Percentiles rank a stretch among this genome's conserved stretches.
These are phyloP conservation scores for Citrus inodora DNA, from an alignment of 345 rosid genomes.

Conservation along the genomic window DNA sequence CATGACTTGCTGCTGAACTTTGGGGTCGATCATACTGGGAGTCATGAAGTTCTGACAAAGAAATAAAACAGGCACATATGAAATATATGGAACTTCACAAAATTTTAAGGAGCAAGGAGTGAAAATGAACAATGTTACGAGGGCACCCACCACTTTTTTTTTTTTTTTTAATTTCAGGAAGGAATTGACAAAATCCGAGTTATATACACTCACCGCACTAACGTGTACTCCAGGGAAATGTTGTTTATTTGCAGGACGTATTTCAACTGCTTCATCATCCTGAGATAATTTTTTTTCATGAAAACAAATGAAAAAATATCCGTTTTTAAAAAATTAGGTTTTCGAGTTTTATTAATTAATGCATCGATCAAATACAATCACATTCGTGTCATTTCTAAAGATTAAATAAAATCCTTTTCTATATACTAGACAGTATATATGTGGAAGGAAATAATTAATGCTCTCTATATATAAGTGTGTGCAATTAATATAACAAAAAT, in stretches of 20 bases:
- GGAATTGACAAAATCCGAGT: background rate
- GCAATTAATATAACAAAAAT: too few species aligned
- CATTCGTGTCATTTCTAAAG: too few species aligned
- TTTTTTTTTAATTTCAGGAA: background rate
- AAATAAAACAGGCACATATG: background rate
- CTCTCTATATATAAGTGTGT: too few species aligned
- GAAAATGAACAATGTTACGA: too few species aligned
- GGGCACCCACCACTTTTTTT: too few species aligned
- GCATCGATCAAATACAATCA: background rate
- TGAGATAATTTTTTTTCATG: background rate
- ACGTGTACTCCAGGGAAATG: background rate
- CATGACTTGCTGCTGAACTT: constrained; percentile 2
- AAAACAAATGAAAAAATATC: background rate
- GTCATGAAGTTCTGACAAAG: background rate
- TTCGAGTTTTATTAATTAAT: too few species aligned
- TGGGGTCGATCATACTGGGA: background rate
- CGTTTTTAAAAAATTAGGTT: too few species aligned
- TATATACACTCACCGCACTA: background rate
- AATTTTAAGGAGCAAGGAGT: too few species aligned
- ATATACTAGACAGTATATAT: too few species aligned
- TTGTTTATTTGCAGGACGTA: background rate
- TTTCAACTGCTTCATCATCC: background rate
- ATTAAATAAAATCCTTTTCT: too few species aligned
- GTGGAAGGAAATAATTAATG: too few species aligned
- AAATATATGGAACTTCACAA: background rate